phyloP scores from a whole-genome alignment of 805 yeast genomes.

The Suhomyces sp. region DNA sequence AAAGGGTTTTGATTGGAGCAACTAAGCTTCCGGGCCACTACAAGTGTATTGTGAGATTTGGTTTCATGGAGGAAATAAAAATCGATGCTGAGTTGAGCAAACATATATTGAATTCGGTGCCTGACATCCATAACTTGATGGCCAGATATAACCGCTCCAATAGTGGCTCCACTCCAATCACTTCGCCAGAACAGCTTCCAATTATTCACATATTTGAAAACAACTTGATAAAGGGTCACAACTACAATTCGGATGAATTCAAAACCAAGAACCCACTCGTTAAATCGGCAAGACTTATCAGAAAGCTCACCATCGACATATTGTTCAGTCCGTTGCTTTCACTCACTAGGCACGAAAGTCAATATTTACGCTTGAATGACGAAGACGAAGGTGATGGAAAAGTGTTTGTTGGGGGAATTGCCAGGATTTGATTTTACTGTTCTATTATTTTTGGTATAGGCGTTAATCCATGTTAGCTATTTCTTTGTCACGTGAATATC shows the following conservation, averaged over 20 bases:
- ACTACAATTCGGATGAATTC: conserved; percentile 13
- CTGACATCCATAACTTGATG: conserved; percentile 14
- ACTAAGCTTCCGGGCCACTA: conserved; percentile 46
- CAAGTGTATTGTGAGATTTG: conserved; percentile 47
- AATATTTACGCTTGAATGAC: conserved; percentile 15
- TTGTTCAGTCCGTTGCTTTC: conserved; percentile 26
- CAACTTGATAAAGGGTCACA: conserved; percentile 24
- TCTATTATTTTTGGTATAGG: not conserved
- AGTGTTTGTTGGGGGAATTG: conserved; percentile 25
- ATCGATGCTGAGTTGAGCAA: conserved; percentile 19
- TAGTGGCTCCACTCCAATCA: not conserved
- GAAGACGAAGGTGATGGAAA: conserved; percentile 25
- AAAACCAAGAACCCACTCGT: conserved; percentile 17
- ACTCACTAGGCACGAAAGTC: conserved; percentile 16
- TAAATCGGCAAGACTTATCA: conserved; percentile 9
- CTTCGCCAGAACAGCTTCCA: conserved; percentile 14
- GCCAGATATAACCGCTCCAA: conserved; percentile 4
- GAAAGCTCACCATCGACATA: conserved; percentile 22
- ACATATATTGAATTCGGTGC: conserved; percentile 19
- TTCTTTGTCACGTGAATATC: not conserved
- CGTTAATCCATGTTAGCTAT: not conserved
- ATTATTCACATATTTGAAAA: conserved; percentile 29
- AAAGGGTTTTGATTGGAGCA: conserved; percentile 37
- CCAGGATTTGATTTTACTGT: conserved; percentile 17
- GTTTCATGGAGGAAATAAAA: conserved; percentile 45